Evolutionary conservation across 1,284 basidiomycete genomes (phyloP).

Genomic region (Microbotryum intermedium): DNA sequence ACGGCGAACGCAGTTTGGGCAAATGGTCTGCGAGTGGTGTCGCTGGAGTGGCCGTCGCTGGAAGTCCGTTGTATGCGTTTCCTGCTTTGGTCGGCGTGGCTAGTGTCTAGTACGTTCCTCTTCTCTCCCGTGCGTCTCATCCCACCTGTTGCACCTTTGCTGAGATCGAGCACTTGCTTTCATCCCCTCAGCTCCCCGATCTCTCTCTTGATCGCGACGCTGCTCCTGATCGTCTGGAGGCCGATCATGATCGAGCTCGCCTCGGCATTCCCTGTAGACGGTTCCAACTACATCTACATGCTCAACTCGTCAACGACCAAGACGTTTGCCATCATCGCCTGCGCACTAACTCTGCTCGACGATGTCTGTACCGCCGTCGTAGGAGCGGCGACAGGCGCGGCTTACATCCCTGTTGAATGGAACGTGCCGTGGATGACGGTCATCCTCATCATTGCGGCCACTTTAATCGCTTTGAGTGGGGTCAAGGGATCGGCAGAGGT

Average conservation of each 20-base stretch:
- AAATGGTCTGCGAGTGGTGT: conserved; percentile 48
- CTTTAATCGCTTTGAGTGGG: conserved; percentile 51
- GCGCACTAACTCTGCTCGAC: conserved; percentile 55
- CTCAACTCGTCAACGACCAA: conserved; percentile 47
- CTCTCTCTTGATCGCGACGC: conserved; percentile 52
- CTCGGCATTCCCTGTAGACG: conserved; percentile 55
- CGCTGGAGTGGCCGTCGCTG: conserved; percentile 59
- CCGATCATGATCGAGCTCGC: conserved; percentile 61
- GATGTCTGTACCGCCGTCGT: conserved; percentile 57
- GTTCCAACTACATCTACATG: conserved; percentile 61
- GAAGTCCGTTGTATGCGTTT: conserved; percentile 61
- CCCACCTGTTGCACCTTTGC: too few relatives aligned
- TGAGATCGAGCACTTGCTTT: not conserved
- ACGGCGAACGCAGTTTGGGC: conserved; percentile 32
- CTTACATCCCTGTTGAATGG: conserved; percentile 58
- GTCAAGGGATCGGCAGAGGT: conserved; percentile 51
- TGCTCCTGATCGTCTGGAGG: conserved; percentile 57
- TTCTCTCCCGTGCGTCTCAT: not conserved
- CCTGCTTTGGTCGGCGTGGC: conserved; percentile 55
- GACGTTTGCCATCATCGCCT: conserved; percentile 52
- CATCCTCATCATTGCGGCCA: conserved; percentile 49
- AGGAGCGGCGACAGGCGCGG: conserved; percentile 57
- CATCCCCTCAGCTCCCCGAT: conserved; percentile 48
- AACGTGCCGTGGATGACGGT: conserved; percentile 48
- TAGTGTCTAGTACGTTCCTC: conserved; percentile 43